Conservation (phyloP, 2,329 filamentous ascomycete genomes). For the Penicillium aurantiogriseum region DNA sequence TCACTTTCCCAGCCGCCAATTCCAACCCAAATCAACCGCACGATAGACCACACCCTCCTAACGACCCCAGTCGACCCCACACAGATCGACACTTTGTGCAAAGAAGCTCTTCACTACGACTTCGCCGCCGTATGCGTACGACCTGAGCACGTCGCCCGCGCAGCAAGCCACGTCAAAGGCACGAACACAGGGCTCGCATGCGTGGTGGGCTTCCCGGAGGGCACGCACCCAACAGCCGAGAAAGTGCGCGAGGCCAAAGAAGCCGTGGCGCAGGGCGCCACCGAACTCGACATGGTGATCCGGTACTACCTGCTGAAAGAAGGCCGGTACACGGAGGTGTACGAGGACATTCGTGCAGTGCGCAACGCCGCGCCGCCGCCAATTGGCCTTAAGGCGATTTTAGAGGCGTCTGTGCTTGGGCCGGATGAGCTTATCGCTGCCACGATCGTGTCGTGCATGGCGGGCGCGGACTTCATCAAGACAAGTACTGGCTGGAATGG, state of each 20-base stretch:
- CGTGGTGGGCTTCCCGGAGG: constrained; percentile 61
- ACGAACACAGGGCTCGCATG: constrained; percentile 54
- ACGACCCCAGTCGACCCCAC: constrained; percentile 43
- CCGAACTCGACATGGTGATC: constrained; percentile 60
- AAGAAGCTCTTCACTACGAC: constrained; percentile 50
- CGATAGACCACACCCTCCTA: constrained; percentile 47
- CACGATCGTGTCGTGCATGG: constrained; percentile 51
- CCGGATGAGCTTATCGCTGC: constrained; percentile 54
- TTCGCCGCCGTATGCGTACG: constrained; percentile 58
- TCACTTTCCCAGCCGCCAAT: constrained; percentile 26
- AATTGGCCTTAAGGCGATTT: constrained; percentile 55
- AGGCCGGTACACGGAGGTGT: constrained; percentile 50
- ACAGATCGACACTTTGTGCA: constrained; percentile 55
- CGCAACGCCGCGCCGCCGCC: constrained; percentile 47
- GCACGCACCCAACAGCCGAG: constrained; percentile 51
- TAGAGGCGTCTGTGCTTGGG: constrained; percentile 57
- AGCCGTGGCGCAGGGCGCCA: constrained; percentile 52
- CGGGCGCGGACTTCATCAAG: constrained; percentile 60
- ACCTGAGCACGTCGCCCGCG: constrained; percentile 51
- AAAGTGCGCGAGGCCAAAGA: constrained; percentile 54
- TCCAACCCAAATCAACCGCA: constrained; percentile 31
- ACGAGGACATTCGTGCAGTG: constrained; percentile 53
- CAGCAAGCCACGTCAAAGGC: constrained; percentile 46
- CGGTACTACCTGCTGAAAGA: constrained; percentile 52
- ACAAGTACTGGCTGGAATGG: constrained; percentile 61